phyloP scores from a whole-genome alignment of 805 yeast species.

The Ogataea parapolymorpha region DNA sequence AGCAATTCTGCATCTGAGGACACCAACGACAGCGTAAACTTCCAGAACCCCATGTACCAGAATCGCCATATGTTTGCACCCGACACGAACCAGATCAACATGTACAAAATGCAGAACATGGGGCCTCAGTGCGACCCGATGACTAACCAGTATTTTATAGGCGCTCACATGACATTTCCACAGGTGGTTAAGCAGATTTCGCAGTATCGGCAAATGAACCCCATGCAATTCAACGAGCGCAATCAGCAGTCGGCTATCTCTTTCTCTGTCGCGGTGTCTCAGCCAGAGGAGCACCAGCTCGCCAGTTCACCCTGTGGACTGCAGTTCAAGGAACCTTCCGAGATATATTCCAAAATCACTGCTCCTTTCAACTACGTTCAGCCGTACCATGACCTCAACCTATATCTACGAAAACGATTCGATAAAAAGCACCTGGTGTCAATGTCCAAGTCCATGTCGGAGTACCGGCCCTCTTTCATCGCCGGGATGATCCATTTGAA shows the following conservation, averaged over 20 bases:
- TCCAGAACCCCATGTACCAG: slow-evolving; percentile 26
- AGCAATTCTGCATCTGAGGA: slow-evolving; percentile 33
- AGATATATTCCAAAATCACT: slow-evolving; percentile 70
- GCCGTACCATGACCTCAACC: slow-evolving; percentile 79
- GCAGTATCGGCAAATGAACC: slow-evolving; percentile 37
- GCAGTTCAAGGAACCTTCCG: slow-evolving; percentile 62
- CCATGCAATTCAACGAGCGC: slow-evolving; percentile 35
- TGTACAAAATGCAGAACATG: slow-evolving; percentile 13
- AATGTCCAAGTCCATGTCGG: slow-evolving; percentile 86
- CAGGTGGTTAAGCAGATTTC: slow-evolving; percentile 51
- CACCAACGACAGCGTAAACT: slow-evolving; percentile 19
- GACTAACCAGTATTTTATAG: slow-evolving; percentile 68
- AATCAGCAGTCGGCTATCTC: slow-evolving; percentile 40
- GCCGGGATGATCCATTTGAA: slow-evolving; percentile 87
- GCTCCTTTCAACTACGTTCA: slow-evolving; percentile 86
- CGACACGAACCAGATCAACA: not conserved
- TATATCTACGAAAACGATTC: slow-evolving; percentile 70
- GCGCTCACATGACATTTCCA: slow-evolving; percentile 55
- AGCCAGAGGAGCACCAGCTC: slow-evolving; percentile 18
- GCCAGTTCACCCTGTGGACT: slow-evolving; percentile 35
- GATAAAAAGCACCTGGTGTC: slow-evolving; percentile 58
- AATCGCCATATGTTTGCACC: slow-evolving; percentile 9
- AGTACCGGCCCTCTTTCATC: slow-evolving; percentile 86
- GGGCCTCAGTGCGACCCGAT: slow-evolving; percentile 50
- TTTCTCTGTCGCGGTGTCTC: slow-evolving; percentile 42